Evolutionary conservation across 176 grass and related monocot genomes (phyloP).

Genomic region (Stipa capillata): DNA sequence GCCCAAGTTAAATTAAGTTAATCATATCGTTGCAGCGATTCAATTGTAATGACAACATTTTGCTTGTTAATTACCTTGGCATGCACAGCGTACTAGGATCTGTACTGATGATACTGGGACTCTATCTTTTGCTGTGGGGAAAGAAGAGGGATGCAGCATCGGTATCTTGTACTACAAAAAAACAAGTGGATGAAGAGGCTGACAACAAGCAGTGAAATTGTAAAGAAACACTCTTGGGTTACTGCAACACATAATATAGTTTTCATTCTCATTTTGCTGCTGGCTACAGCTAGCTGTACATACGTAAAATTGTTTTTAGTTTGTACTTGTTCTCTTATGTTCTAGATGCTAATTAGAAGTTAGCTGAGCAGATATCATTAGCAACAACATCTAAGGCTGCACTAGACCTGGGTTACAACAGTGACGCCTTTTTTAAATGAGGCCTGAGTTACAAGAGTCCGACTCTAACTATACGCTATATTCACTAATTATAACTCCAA

Average conservation of each 20-base stretch:
- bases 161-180: too few species aligned
- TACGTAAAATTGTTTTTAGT: not conserved
- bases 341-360: not conserved
- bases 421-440: too few species aligned
- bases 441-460: too few species aligned
- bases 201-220: not conserved
- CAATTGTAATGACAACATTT: not conserved
- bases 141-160: too few species aligned
- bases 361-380: not conserved
- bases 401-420: too few species aligned
- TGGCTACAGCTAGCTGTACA: not conserved
- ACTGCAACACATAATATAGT: not conserved
- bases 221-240: not conserved
- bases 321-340: not conserved
- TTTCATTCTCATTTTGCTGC: not conserved
- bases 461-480: too few species aligned
- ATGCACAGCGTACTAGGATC: slow-evolving; percentile 52
- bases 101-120: slow-evolving; percentile 46
- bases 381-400: not conserved
- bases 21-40: not conserved
- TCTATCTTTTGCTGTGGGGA: slow-evolving; percentile 80
- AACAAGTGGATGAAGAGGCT: slow-evolving; percentile 7
- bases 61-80: not conserved
- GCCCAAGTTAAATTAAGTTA: not conserved
- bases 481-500: too few species aligned